Conservation (phyloP, 2,329 filamentous ascomycete species). For the Kalmusia sp. region DNA sequence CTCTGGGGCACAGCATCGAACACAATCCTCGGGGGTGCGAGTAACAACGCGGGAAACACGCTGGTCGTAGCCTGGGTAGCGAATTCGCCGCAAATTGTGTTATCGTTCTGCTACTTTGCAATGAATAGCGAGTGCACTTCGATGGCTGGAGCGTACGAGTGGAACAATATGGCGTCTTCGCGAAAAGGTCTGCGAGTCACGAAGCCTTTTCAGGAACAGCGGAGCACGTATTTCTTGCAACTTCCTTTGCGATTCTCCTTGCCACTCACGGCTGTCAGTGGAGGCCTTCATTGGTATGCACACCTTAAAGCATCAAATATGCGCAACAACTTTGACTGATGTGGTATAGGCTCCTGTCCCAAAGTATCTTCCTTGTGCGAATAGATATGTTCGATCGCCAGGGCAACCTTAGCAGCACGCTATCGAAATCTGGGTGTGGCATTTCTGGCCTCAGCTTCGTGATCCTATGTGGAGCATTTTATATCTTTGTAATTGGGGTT, state of each 20-base stretch:
- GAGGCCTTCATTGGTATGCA: slow-evolving; percentile 45
- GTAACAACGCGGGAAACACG: background rate
- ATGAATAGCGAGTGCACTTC: slow-evolving; percentile 54
- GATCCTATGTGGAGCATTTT: slow-evolving; percentile 9
- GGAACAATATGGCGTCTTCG: slow-evolving; percentile 43
- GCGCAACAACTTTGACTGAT: background rate
- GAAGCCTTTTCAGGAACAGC: slow-evolving; percentile 39
- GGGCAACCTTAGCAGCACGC: background rate
- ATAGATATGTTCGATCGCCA: slow-evolving; percentile 21
- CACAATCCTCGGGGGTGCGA: background rate
- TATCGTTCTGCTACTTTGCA: slow-evolving; percentile 55
- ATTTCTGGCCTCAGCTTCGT: slow-evolving; percentile 20
- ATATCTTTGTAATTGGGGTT: slow-evolving; percentile 12
- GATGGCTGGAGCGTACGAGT: slow-evolving; percentile 57
- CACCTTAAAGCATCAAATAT: background rate
- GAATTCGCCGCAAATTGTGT: slow-evolving; percentile 55
- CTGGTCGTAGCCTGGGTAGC: slow-evolving; percentile 32
- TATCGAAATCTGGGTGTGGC: slow-evolving; percentile 12
- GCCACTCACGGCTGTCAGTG: slow-evolving; percentile 39
- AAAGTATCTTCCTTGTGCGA: slow-evolving; percentile 47
- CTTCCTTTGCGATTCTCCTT: slow-evolving; percentile 44
- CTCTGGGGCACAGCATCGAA: slow-evolving; percentile 4
- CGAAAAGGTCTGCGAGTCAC: slow-evolving; percentile 46
- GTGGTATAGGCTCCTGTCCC: slow-evolving; percentile 39
- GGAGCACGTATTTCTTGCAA: slow-evolving; percentile 48